Conservation (phyloP, 495 filamentous ascomycete species). For the Talaromyces ruber region DNA sequence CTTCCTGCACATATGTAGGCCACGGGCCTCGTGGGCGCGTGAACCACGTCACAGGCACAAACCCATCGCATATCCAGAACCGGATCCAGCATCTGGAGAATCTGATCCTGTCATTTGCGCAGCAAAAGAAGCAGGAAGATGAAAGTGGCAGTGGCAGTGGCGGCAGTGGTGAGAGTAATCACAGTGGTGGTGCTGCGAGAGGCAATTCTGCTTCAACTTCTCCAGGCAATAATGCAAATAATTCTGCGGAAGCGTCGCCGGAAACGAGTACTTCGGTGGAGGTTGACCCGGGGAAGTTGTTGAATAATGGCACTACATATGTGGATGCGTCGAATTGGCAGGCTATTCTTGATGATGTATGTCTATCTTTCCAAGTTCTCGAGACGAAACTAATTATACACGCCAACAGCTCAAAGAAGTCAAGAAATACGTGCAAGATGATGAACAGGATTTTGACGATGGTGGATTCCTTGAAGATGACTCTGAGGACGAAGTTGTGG, state of each 20-base stretch:
- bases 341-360: slow-evolving; percentile 41
- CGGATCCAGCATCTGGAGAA: slow-evolving; percentile 45
- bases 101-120: slow-evolving; percentile 36
- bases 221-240: background rate
- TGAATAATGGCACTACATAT: slow-evolving; percentile 46
- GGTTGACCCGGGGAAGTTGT: slow-evolving; percentile 61
- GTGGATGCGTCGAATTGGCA: slow-evolving; percentile 43
- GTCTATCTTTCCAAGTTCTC: slow-evolving; percentile 10
- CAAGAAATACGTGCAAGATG: slow-evolving; percentile 17
- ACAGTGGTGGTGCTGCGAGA: background rate
- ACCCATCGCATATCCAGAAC: slow-evolving; percentile 33
- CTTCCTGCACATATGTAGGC: slow-evolving; percentile 33
- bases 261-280: slow-evolving; percentile 33
- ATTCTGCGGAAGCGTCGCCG: slow-evolving; percentile 35
- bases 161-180: background rate
- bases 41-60: slow-evolving; percentile 19
- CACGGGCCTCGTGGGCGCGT: slow-evolving; percentile 26
- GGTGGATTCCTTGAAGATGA: slow-evolving; percentile 10
- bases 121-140: slow-evolving; percentile 19
- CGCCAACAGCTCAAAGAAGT: slow-evolving; percentile 27
- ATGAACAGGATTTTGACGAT: slow-evolving; percentile 4
- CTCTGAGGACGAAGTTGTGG: slow-evolving; percentile 17
- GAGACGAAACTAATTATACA: slow-evolving; percentile 8
- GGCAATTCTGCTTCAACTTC: background rate
- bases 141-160: background rate